Percentiles rank a stretch among this genome's conserved stretches.
These are phyloP conservation scores for Trichosporon coremiiforme DNA, from an alignment of 1,284 basidiomycete species.

Conservation along the genomic window DNA sequence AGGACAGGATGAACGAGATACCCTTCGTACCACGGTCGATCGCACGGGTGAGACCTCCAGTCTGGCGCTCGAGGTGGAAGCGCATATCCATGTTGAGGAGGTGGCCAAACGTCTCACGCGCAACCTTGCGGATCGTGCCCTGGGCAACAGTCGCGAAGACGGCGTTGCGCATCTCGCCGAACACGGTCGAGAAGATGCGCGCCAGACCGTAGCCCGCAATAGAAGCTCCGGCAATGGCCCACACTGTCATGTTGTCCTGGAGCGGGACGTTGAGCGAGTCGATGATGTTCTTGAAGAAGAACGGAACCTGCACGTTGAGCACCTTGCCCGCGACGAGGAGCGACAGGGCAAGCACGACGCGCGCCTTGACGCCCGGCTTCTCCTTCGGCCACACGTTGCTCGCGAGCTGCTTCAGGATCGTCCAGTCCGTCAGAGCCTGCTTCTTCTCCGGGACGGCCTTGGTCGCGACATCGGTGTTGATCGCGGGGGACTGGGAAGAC, in stretches of 20 bases:
- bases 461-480: conserved; percentile 29
- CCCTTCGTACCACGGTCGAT: conserved; percentile 99
- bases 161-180: conserved; percentile 90
- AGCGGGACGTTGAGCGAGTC: conserved; percentile 86
- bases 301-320: conserved; percentile 94
- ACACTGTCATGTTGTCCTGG: conserved; percentile 75
- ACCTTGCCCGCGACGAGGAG: conserved; percentile 88
- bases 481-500: not conserved
- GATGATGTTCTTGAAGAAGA: conserved; percentile 90
- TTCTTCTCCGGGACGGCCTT: conserved; percentile 29
- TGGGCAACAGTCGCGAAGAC: conserved; percentile 97
- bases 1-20: conserved; percentile 91
- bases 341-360: conserved; percentile 80
- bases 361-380: conserved; percentile 61
- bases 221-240: conserved; percentile 85
- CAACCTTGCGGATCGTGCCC: conserved; percentile 88
- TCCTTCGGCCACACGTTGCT: conserved; percentile 64
- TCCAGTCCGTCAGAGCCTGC: conserved; percentile 58
- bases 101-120: conserved; percentile 90
- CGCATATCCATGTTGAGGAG: conserved; percentile 85
- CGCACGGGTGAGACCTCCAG: conserved; percentile 90
- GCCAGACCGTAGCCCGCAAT: conserved; percentile 91
- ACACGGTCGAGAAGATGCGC: conserved; percentile 83
- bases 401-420: conserved; percentile 62
- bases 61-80: conserved; percentile 92